These are phyloP conservation scores for Cytauxzoon felis DNA, from an alignment of 169 alveolate genomes.

Conservation along the genomic window DNA sequence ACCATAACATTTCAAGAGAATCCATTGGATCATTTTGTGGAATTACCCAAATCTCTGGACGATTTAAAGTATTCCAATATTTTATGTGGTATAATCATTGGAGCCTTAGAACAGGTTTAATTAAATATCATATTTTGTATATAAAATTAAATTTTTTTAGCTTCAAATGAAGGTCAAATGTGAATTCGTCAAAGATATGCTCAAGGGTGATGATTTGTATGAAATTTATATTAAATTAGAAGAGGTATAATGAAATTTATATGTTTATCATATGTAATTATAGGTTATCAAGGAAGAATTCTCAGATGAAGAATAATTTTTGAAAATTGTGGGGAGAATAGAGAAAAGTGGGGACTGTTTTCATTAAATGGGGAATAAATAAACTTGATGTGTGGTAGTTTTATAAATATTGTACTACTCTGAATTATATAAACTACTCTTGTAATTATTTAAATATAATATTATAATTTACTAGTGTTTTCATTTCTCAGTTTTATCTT, in stretches of 20 bases:
- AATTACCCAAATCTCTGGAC: conserved; percentile 66
- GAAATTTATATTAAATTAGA: conserved; percentile 66
- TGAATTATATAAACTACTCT: conserved; percentile 35
- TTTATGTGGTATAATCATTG: conserved; percentile 72
- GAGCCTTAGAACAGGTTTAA: conserved; percentile 74
- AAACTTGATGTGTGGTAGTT: no score
- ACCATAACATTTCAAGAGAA: conserved; percentile 67
- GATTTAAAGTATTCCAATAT: conserved; percentile 69
- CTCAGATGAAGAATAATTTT: conserved; percentile 30
- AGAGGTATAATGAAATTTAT: conserved; percentile 40
- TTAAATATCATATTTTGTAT: background rate
- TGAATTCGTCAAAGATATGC: conserved; percentile 75
- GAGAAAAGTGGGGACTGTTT: no score
- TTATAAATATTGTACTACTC: conserved; percentile 36
- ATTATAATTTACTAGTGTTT: background rate
- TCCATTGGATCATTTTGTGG: conserved; percentile 76
- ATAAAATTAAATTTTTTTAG: conserved; percentile 14
- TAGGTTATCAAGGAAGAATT: conserved; percentile 31
- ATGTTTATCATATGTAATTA: background rate
- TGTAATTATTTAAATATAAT: background rate
- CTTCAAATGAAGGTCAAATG: conserved; percentile 71
- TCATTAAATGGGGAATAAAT: no score
- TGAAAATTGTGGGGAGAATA: conserved; percentile 4
- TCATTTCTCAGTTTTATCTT: background rate
- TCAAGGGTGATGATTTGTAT: conserved; percentile 71